phyloP scores from a whole-genome alignment of 148 eudicot species.

The Dianthus caryophyllus region DNA sequence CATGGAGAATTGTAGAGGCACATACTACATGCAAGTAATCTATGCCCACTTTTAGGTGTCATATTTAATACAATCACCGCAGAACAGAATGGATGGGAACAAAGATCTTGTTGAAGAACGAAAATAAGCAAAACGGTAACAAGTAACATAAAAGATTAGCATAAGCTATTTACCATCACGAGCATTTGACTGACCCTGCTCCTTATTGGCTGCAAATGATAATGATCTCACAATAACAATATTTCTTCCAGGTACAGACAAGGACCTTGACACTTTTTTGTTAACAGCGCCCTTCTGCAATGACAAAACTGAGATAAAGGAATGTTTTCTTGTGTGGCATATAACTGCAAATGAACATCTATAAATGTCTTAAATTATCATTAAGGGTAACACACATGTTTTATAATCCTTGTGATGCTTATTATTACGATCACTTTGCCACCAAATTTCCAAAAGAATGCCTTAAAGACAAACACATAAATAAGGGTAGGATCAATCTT shows the following conservation, averaged over 20 bases:
- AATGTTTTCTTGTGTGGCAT: background rate
- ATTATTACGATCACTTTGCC: background rate
- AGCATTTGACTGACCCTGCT: slow-evolving; percentile 14
- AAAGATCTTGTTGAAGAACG: background rate
- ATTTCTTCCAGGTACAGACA: slow-evolving; percentile 19
- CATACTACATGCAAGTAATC: background rate
- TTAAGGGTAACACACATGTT: too few relatives aligned
- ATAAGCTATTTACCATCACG: slow-evolving; percentile 39
- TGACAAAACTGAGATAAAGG: background rate
- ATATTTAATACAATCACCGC: background rate
- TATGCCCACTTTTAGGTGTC: background rate
- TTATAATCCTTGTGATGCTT: background rate
- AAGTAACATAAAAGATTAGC: too few relatives aligned
- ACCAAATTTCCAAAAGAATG: background rate
- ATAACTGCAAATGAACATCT: background rate
- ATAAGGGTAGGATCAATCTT: background rate
- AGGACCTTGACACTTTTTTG: slow-evolving; percentile 17
- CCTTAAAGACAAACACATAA: background rate
- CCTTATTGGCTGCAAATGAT: slow-evolving; percentile 10
- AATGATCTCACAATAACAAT: slow-evolving; percentile 15
- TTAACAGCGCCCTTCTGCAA: slow-evolving; percentile 9
- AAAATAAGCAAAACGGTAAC: background rate
- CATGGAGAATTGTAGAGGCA: background rate
- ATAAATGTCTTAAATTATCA: background rate
- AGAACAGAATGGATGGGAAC: background rate